These are phyloP conservation scores for Madurella fahalii DNA, from an alignment of 2,329 filamentous ascomycete species.

Conservation along the genomic window DNA sequence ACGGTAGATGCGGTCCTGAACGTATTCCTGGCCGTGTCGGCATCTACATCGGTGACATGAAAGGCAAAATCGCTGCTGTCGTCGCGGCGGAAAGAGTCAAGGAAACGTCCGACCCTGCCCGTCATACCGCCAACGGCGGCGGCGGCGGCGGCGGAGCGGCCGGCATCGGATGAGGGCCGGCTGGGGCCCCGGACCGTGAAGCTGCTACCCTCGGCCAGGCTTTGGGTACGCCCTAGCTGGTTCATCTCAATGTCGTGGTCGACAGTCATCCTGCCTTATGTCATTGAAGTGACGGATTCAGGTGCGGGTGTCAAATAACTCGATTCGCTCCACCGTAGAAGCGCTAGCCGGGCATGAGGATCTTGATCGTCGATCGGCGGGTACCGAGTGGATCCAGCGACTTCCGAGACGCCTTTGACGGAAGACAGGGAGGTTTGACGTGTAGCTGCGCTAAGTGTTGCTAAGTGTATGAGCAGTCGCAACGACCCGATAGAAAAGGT, in stretches of 20 bases:
- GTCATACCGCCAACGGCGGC: conserved; percentile 5
- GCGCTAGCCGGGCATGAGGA: too few species aligned
- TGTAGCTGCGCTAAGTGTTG: too few species aligned
- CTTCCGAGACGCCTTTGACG: too few species aligned
- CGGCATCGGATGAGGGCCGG: conserved; percentile 1
- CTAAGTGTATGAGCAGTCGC: too few species aligned
- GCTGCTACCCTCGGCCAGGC: conserved; percentile 20
- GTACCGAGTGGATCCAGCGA: too few species aligned
- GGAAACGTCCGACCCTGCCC: conserved; percentile 14
- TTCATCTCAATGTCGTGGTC: conserved; percentile 26
- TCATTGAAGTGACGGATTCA: conserved; percentile 2
- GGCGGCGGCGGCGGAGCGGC: neutral
- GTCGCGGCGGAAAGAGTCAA: conserved; percentile 27
- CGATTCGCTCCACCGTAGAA: too few species aligned
- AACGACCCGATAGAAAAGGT: too few species aligned
- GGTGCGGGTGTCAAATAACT: neutral
- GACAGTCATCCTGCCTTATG: conserved; percentile 11
- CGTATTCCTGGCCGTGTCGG: neutral
- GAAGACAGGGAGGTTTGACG: too few species aligned
- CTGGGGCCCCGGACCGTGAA: conserved; percentile 13
- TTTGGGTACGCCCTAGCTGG: conserved; percentile 17
- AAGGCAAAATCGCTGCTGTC: conserved; percentile 10
- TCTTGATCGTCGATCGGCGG: too few species aligned
- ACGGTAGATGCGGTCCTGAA: neutral
- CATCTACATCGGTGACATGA: conserved; percentile 6